phyloP scores from a whole-genome alignment of 2,329 filamentous ascomycete species.

The Cladosporium sp. region DNA sequence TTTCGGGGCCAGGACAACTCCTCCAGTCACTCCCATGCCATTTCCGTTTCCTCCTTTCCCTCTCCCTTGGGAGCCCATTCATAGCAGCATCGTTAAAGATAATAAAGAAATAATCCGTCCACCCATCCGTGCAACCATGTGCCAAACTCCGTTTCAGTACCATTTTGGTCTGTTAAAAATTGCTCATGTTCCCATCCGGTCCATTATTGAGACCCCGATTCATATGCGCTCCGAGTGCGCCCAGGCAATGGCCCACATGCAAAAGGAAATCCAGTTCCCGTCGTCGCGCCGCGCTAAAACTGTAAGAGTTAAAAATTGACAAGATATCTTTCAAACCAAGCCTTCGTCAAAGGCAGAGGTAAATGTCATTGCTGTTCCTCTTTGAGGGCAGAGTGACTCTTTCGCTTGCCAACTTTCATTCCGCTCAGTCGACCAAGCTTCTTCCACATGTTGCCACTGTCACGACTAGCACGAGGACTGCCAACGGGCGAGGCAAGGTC shows the following conservation, averaged over 20 bases:
- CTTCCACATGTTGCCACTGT: slow-evolving; percentile 31
- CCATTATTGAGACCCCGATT: background rate
- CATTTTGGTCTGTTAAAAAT: background rate
- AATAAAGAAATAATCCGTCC: background rate
- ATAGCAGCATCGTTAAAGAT: background rate
- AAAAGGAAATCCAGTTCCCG: background rate
- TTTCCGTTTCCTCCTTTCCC: background rate
- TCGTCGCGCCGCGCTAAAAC: slow-evolving; percentile 8
- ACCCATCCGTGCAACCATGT: background rate
- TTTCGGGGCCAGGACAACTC: background rate
- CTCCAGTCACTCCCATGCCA: background rate
- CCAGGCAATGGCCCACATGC: slow-evolving; percentile 2
- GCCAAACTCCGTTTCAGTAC: background rate
- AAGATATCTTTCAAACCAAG: background rate
- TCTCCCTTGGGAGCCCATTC: background rate
- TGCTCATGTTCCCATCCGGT: background rate
- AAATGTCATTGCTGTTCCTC: slow-evolving; percentile 17
- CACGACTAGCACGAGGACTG: slow-evolving; percentile 8
- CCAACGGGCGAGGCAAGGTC: slow-evolving; percentile 19
- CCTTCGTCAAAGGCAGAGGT: background rate
- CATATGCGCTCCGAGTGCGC: background rate
- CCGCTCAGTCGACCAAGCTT: slow-evolving; percentile 34
- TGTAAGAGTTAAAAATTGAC: background rate
- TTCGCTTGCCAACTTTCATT: slow-evolving; percentile 30
- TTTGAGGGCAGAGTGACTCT: slow-evolving; percentile 28